Evolutionary conservation across 2,329 filamentous ascomycete species (phyloP).

Genomic region (Penicillium digitatum): DNA sequence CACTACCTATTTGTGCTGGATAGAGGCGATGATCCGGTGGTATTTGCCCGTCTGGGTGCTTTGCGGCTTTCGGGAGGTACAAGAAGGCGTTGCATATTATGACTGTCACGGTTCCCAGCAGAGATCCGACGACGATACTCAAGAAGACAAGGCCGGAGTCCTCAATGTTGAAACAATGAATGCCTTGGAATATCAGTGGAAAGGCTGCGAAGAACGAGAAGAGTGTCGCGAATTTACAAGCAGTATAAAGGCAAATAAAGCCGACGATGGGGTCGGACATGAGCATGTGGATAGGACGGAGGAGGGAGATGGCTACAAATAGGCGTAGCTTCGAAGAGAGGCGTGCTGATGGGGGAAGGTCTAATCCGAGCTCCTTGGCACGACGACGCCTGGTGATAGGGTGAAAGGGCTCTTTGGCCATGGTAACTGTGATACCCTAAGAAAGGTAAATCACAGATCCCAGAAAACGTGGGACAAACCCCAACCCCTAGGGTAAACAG

Average conservation of each 20-base stretch:
- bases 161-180: constrained; percentile 56
- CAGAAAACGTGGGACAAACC: constrained; percentile 11
- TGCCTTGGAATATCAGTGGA: constrained; percentile 67
- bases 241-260: constrained; percentile 65
- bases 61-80: constrained; percentile 9
- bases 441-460: constrained; percentile 14
- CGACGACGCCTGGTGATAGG: constrained; percentile 14
- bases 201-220: constrained; percentile 86
- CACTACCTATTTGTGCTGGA: constrained; percentile 18
- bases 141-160: constrained; percentile 73
- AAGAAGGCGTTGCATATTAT: constrained; percentile 15
- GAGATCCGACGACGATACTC: constrained; percentile 68
- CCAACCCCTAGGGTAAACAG: constrained; percentile 18
- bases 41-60: neutral
- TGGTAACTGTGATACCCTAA: constrained; percentile 8
- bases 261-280: constrained; percentile 67
- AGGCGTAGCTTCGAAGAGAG: constrained; percentile 8
- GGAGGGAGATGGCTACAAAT: constrained; percentile 32
- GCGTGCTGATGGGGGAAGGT: neutral
- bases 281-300: constrained; percentile 60
- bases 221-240: constrained; percentile 72
- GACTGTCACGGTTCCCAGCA: constrained; percentile 46
- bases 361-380: constrained; percentile 7
- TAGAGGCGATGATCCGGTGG: constrained; percentile 19
- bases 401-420: constrained; percentile 19